Evolutionary conservation across 371 early-diverging fungal species (phyloP), one percentile per base, ranked within the genome.

Genomic region (Rhizopus stolonifer): DNA sequence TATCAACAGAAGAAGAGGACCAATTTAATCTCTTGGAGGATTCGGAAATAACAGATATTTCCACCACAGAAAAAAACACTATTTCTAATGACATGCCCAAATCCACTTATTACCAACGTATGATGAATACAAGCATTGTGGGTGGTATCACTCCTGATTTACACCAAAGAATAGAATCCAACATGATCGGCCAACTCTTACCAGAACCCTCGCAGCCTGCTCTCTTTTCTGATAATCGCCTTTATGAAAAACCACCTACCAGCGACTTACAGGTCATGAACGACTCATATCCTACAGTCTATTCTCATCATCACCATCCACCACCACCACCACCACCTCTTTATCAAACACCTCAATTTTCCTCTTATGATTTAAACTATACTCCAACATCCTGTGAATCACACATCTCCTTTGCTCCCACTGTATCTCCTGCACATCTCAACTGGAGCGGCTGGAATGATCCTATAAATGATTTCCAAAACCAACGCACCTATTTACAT

Each of bases 101-200:
- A 34, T 63, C 68, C 1, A 59, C 63, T 17, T 58, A 65, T 42
- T 62, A 70, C 39, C 70, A 72, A 40, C 66, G 77, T 11, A 68
- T 72, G 65, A 64, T 72, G 50, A 72, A 70, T 45, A 68, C 70
- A 7, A 70, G 70, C 36, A 65, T 76, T 4, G 57, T 76, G 4
- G 77, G 77, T 38, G 77, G 77, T 0, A 70, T 75, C n/a, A 71
- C 72, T 0, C 58, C 76, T 34, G 70, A 71, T 45, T 62, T 72
- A 42, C 70, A 67, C 10, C 59, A 54, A 49, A 11, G 6, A 29
- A 29, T 9, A 9, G 29, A 36, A 36, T n/a, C 36, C n/a, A 7
- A n/a, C 9, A n/a, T 36, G 5, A 4, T 36, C 36, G 14, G 5
- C n/a, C 36, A 11, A 2, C 29, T 36, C 36, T n/a, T 36, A n/a